Evolutionary conservation across 1,139 yeast species (phyloP).

Genomic region (Blastobotrys illinoisensis): DNA sequence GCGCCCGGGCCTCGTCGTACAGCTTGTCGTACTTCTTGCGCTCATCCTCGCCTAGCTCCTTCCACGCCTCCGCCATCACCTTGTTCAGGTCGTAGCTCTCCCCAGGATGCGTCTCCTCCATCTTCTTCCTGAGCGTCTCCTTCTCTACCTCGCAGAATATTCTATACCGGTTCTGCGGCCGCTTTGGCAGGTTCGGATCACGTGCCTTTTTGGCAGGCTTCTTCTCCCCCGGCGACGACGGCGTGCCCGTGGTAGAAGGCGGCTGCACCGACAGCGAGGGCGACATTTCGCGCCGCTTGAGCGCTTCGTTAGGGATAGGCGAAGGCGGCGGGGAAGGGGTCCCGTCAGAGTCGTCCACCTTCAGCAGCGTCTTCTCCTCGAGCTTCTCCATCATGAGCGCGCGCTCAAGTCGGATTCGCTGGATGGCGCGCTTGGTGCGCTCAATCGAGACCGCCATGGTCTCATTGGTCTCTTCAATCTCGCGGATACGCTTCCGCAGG

Average conservation of each 20-base stretch:
- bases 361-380: slow-evolving; percentile 41
- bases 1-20: slow-evolving; percentile 72
- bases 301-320: slow-evolving; percentile 19
- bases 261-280: slow-evolving; percentile 5
- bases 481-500: slow-evolving; percentile 63
- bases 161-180: slow-evolving; percentile 86
- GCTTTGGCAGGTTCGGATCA: slow-evolving; percentile 80
- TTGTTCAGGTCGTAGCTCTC: slow-evolving; percentile 60
- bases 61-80: slow-evolving; percentile 85
- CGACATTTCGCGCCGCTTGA: slow-evolving; percentile 9
- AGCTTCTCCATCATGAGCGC: slow-evolving; percentile 73
- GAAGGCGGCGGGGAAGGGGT: slow-evolving; percentile 31
- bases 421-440: slow-evolving; percentile 70
- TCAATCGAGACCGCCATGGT: slow-evolving; percentile 70
- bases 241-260: slow-evolving; percentile 1
- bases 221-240: slow-evolving; percentile 6
- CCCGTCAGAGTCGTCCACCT: slow-evolving; percentile 28
- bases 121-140: slow-evolving; percentile 58
- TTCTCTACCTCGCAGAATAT: slow-evolving; percentile 84
- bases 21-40: slow-evolving; percentile 70
- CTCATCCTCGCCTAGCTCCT: slow-evolving; percentile 60
- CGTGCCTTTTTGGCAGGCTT: slow-evolving; percentile 32
- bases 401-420: slow-evolving; percentile 77
- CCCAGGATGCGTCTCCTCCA: slow-evolving; percentile 44
- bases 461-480: slow-evolving; percentile 77